Base-by-base conservation (phyloP, 495 filamentous ascomycete species). In the Coniosporium apollinis region DNA sequence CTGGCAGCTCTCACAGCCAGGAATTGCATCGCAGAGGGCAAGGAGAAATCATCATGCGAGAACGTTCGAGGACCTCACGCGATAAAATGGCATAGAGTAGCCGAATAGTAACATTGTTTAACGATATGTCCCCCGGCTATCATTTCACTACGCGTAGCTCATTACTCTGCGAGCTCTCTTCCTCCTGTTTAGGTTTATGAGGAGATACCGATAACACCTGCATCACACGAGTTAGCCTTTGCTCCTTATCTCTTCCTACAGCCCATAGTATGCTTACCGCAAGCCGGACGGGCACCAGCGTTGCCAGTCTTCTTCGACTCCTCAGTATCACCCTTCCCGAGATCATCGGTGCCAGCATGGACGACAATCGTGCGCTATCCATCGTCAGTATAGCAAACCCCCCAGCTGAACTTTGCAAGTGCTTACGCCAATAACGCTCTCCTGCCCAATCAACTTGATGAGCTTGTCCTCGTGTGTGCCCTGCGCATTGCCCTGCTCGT, bases 291-390 rank as follows among this genome's bases (percentile, higher is more conserved):
- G 37, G 60, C 50, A 44, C 89, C 89, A 56, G 87, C 91, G 57
- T 94, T 96, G 43, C 89, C 91, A 33, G 91, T 97, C 72, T 85
- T 93, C 65, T 89, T 82, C 50, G 83, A 91, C 70, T 94, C 82
- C 65, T 82, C 76, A 61, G 81, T 71, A 33, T 66, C 81, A 51
- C 85, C 84, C 66, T 75, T 74, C 55, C 91, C 89, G 41, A 97
- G 76, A 51, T 97, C 89, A 58, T 96, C 89, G 42, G 86, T 94
- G 43, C 86, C 89, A 47, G 70, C 70, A 65, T 97, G 89, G 51
- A 89, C 74, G 54, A 97, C 89, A 28, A 97, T 71, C 42, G 89
- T 96, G 45, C 89, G 82, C 83, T 92, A 48, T 24, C 5, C 5
- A 19, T 13, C 15, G 7, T 18, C 3, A n/a, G 9, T 13, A 31